Evolutionary conservation across 805 yeast genomes (phyloP).

Genomic region (Spathaspora gorwiae): DNA sequence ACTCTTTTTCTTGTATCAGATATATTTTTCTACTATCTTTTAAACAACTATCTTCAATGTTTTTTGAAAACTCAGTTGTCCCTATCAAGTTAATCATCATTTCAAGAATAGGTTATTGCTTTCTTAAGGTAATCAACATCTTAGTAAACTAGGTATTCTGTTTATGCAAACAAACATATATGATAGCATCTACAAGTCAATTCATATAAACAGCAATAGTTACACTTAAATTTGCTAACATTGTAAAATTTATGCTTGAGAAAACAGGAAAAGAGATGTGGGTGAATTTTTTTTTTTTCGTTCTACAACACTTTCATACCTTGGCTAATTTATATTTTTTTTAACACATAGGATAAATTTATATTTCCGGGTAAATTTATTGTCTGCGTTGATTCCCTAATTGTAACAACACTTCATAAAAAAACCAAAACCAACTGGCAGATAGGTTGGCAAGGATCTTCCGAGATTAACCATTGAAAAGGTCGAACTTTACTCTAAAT

Average conservation of each 20-base stretch:
- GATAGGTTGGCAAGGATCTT: neutral
- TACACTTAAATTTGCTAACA: neutral
- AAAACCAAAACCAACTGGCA: neutral
- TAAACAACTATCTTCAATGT: slow-evolving; percentile 20
- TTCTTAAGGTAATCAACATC: too few relatives aligned
- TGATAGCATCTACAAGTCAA: too few relatives aligned
- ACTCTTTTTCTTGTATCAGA: slow-evolving; percentile 4
- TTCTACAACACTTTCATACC: too few relatives aligned
- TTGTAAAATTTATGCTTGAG: too few relatives aligned
- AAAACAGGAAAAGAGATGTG: neutral
- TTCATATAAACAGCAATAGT: neutral
- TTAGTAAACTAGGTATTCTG: neutral
- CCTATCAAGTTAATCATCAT: slow-evolving; percentile 21
- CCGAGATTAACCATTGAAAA: neutral
- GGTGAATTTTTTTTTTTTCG: too few relatives aligned
- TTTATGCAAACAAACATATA: neutral
- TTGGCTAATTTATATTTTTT: too few relatives aligned
- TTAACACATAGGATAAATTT: too few relatives aligned
- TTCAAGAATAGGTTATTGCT: neutral
- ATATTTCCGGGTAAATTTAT: too few relatives aligned
- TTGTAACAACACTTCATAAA: too few relatives aligned
- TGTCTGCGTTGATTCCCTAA: too few relatives aligned
- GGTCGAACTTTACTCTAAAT: neutral
- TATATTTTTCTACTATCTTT: slow-evolving; percentile 22
- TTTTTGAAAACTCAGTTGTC: slow-evolving; percentile 20